phyloP scores from a whole-genome alignment of 805 yeast species.

The Pichia heedii region DNA sequence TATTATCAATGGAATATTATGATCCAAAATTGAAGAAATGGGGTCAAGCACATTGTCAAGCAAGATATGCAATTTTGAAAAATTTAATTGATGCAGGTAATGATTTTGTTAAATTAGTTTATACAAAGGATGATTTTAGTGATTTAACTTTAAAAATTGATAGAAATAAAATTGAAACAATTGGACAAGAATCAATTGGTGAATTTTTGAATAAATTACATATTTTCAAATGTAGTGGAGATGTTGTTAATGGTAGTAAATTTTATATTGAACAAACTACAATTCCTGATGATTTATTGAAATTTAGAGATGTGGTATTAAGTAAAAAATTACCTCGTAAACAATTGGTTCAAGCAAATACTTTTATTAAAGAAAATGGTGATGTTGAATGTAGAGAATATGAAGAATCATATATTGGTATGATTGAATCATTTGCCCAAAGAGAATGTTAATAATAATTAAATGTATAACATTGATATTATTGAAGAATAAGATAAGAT shows the following conservation, averaged over 20 bases:
- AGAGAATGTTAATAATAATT: conserved; percentile 35
- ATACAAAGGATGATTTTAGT: conserved; percentile 38
- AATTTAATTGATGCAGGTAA: conserved; percentile 57
- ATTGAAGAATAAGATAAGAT: neutral
- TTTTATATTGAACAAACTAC: conserved; percentile 63
- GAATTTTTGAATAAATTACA: conserved; percentile 67
- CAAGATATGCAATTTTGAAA: conserved; percentile 78
- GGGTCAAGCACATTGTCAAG: conserved; percentile 97
- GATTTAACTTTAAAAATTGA: conserved; percentile 59
- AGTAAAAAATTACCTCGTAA: conserved; percentile 73
- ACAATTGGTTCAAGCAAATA: conserved; percentile 78
- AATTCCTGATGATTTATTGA: conserved; percentile 53
- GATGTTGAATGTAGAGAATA: conserved; percentile 58
- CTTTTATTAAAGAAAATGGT: conserved; percentile 32
- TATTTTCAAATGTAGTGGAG: conserved; percentile 70
- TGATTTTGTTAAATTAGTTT: conserved; percentile 46
- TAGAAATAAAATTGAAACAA: conserved; percentile 50
- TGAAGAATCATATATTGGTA: conserved; percentile 61
- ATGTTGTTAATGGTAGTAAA: conserved; percentile 51
- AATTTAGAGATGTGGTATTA: conserved; percentile 60
- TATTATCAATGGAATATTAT: conserved; percentile 77
- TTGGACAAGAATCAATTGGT: conserved; percentile 66
- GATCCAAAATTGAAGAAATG: conserved; percentile 74
- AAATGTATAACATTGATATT: conserved; percentile 42
- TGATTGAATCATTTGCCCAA: conserved; percentile 71